Evolutionary conservation across 441 rosid genomes (phyloP), one percentile per base, ranked within the genome.

Genomic region (Capsella rubella): DNA sequence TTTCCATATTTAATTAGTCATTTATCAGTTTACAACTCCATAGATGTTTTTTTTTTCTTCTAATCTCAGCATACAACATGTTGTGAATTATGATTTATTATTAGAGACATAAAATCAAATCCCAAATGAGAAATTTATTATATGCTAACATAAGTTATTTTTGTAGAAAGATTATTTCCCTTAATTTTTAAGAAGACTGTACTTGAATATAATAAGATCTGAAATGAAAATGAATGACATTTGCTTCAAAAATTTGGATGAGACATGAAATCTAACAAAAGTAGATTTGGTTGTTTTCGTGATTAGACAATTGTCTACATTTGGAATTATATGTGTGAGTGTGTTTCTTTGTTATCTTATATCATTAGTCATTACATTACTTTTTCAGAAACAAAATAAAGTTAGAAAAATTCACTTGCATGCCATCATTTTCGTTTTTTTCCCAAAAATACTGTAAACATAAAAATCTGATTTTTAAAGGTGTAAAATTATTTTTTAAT

Each of bases 221-320:
- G 42, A 31, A 25, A 3, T 4, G 11, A 5, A 55, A 3, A 32
- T 8, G 34, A 32, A 54, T 31, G 64, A 32, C 32, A 43, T 39
- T 55, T 56, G 28, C 65, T 12, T 55, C 51, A 4, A 49, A 56
- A 8, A 21, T 25, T 58, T 47, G 49, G 65, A 43, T 21, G 7
- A 58, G 67, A 58, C 74, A 70, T 15, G 35, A 34, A 46, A 70
- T 70, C 74, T 58, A 58, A 28, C 57, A 21, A 34, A 25, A 49
- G 49, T 59, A 70, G 58, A 58, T 70, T n/a, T 58, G 28, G 56
- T 58, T 58, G 66, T 46, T 57, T 56, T 14, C 42, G 37, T 54
- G 72, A 40, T 42, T 40, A 49, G 66, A 70, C 50, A 47, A 49
- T 58, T 58, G 49, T 57, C 16, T 25, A 47, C 39, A 37, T 47